A percentile compares a stretch with the other conserved stretches of the same genome.
phyloP scores from a whole-genome alignment of 306 rosid genomes.

The Herpetospermum pedunculosum region DNA sequence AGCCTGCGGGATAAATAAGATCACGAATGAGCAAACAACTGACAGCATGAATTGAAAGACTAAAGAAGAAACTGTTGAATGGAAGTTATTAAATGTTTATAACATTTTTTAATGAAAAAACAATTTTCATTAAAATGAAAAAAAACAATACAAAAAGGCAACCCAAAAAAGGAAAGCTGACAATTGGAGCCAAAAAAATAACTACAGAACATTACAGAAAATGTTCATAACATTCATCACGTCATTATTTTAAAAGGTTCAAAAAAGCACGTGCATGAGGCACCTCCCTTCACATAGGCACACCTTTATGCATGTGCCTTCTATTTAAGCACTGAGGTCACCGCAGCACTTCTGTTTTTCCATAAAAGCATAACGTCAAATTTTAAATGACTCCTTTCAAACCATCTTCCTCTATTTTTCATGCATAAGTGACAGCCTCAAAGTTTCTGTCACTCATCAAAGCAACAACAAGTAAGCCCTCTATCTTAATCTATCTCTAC shows the following conservation, averaged over 20 bases:
- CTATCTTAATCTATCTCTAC: background rate
- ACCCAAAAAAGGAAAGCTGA: background rate
- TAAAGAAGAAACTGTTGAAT: background rate
- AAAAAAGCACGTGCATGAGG: background rate
- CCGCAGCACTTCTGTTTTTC: background rate
- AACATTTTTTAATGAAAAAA: background rate
- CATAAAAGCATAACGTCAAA: background rate
- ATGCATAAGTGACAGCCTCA: background rate
- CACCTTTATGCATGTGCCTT: background rate
- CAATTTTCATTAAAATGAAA: too few species aligned
- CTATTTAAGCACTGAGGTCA: background rate
- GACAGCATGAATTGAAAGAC: background rate
- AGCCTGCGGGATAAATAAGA: slow-evolving; percentile 37
- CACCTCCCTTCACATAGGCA: background rate
- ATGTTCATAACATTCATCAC: background rate
- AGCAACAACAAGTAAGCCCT: background rate
- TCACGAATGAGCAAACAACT: slow-evolving; percentile 4
- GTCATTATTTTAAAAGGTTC: background rate
- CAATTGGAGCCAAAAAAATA: background rate
- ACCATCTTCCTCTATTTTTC: background rate
- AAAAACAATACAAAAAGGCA: too few species aligned
- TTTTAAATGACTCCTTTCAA: background rate
- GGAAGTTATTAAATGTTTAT: background rate
- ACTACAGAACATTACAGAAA: background rate
- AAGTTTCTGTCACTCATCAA: background rate